Conservation (phyloP, 163 green algal genomes). For the Volvox carteri region DNA sequence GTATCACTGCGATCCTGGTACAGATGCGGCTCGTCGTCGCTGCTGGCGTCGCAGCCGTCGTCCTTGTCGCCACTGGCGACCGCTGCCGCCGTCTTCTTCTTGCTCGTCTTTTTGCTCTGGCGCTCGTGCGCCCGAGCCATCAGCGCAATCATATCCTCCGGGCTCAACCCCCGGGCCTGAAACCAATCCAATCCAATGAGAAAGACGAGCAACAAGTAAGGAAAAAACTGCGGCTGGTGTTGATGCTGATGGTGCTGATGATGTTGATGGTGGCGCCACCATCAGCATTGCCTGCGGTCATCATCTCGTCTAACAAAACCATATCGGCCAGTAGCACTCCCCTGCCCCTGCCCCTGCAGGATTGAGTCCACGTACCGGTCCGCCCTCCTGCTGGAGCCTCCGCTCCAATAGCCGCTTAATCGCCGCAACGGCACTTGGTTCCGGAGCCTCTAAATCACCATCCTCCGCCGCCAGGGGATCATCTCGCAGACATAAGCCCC, state of each 20-base stretch:
- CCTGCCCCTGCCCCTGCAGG: too few species aligned
- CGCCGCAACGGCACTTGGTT: neutral
- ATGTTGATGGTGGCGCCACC: neutral
- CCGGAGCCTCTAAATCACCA: neutral
- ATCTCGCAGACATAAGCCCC: neutral
- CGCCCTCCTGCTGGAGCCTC: neutral
- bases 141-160: conserved; percentile 49
- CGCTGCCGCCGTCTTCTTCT: neutral
- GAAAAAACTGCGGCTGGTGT: too few species aligned
- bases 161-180: conserved; percentile 25
- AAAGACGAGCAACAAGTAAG: too few species aligned
- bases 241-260: neutral
- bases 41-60: neutral
- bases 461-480: conserved; percentile 34
- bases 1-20: neutral
- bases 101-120: neutral
- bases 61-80: neutral
- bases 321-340: too few species aligned
- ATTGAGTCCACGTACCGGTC: neutral
- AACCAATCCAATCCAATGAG: neutral
- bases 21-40: conserved; percentile 8
- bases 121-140: conserved; percentile 29
- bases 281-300: neutral
- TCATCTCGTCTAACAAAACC: too few species aligned
- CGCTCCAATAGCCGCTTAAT: conserved; percentile 5